Base-by-base conservation (phyloP, 345 rosid species). In the Rhodomyrtus tomentosa region DNA sequence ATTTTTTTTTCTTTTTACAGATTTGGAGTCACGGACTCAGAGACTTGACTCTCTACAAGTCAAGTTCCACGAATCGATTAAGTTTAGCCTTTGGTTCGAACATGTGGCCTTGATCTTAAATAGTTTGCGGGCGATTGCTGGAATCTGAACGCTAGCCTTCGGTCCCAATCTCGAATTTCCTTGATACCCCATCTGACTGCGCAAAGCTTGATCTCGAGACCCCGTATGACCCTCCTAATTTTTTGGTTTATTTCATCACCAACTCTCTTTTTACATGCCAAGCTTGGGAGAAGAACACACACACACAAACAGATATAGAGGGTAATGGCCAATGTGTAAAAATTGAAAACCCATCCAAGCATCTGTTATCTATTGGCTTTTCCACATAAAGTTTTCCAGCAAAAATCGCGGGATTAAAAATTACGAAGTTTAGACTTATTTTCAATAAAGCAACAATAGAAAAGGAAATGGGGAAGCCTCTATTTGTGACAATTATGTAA, bases 111-210 rank as follows among this genome's bases (percentile, higher is more conserved):
- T 2, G 5, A 10, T 22, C 3, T 2, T 18, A 18, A 68, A 32
- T 1, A 0, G 3, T 32, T 18, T 68, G 21, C 0, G 18, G 7
- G 1, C 1, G 20, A 0, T 36, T 32, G 22, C 4, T 32, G 5
- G 40, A 45, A 32, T 68, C 2, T 32, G 12, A 38, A 18, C 3
- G 36, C 16, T 18, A 32, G 14, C 24, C 45, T 32, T 68, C 1
- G 0, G 12, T 36, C 18, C 24, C 25, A 18, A 68, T 20, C 42
- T 21, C 24, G 8, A 32, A 68, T 68, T 18, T 2, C 24, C 42
- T 68, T 32, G 45, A 38, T 0, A 1, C 45, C 13, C 42, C 12
- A 1, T 32, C 24, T 21, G 2, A 68, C 10, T 8, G 10, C 10
- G 42, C 45, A 68, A 68, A 68, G 18, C 1, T 1, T 18, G 5